Percentiles rank a stretch among this genome's conserved stretches.
Conservation (phyloP, 164 flowering plant species). For the Nymphaea colorata region DNA sequence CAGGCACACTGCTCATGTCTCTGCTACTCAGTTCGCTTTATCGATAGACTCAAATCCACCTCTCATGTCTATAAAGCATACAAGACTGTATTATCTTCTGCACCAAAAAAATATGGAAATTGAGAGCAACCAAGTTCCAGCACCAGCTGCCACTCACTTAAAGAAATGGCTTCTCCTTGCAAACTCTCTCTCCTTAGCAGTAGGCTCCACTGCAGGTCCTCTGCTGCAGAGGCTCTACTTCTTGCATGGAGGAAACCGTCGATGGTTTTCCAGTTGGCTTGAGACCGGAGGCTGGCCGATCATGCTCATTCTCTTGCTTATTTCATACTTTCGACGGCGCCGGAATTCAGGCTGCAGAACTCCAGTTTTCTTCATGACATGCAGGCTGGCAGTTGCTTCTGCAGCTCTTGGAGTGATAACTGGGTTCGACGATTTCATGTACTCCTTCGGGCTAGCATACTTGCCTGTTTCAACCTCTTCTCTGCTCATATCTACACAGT, state of each 20-base stretch:
- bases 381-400: not conserved
- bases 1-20: no score
- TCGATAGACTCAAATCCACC: no score
- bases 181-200: not conserved
- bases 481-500: no score
- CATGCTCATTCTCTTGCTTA: conserved; percentile 1
- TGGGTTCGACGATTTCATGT: conserved; percentile 12
- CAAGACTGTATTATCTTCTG: no score
- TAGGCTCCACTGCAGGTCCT: not conserved
- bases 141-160: not conserved
- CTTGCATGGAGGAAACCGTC: conserved; percentile 1
- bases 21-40: no score
- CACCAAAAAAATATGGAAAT: not conserved
- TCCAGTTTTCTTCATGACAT: not conserved
- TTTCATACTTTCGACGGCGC: not conserved
- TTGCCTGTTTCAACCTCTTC: no score
- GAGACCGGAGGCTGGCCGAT: conserved; percentile 2
- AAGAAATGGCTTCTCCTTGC: not conserved
- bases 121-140: not conserved
- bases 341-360: not conserved
- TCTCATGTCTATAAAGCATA: no score
- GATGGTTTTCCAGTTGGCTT: conserved; percentile 4
- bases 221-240: conserved; percentile 1
- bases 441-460: no score
- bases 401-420: conserved; percentile 22